Conservation (phyloP, 805 yeast species). For the Sugiyamaella boreocaroliniensis region DNA sequence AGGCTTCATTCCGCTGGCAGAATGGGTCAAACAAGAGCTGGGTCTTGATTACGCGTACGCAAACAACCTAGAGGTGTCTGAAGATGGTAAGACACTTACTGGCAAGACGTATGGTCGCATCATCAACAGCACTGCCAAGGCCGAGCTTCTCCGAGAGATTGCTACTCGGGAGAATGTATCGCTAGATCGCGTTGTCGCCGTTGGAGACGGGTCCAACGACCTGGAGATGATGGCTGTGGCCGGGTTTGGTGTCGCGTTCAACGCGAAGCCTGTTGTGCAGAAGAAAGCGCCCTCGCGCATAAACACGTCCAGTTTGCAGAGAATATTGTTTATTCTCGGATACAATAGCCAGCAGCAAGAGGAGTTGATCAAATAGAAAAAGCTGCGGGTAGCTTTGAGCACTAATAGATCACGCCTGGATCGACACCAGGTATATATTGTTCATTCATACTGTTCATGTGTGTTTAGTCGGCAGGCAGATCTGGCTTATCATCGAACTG, state of each 20-base stretch:
- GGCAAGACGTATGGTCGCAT: conserved; percentile 76
- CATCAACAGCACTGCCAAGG: conserved; percentile 83
- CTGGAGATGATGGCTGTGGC: conserved; percentile 85
- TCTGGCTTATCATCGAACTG: too few species aligned
- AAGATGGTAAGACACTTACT: conserved; percentile 45
- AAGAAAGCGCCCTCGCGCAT: conserved; percentile 71
- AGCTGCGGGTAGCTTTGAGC: not conserved
- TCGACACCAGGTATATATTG: not conserved
- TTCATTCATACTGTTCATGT: too few species aligned
- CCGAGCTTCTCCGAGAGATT: conserved; percentile 53
- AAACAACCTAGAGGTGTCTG: conserved; percentile 44
- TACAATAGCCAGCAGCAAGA: conserved; percentile 20
- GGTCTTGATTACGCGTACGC: conserved; percentile 86
- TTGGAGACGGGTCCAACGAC: conserved; percentile 98
- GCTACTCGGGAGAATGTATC: conserved; percentile 30
- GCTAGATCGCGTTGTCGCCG: conserved; percentile 55
- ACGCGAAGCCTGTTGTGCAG: conserved; percentile 93
- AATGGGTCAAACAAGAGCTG: conserved; percentile 57
- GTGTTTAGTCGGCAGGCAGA: too few species aligned
- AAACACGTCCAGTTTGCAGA: conserved; percentile 66
- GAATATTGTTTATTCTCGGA: conserved; percentile 77
- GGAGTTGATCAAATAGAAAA: conserved; percentile 6
- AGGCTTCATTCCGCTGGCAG: conserved; percentile 87
- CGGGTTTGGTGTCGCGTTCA: conserved; percentile 95
- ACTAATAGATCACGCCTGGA: not conserved